Conservation (phyloP, 257 asterid genomes). For the Linderniella brevidens region DNA sequence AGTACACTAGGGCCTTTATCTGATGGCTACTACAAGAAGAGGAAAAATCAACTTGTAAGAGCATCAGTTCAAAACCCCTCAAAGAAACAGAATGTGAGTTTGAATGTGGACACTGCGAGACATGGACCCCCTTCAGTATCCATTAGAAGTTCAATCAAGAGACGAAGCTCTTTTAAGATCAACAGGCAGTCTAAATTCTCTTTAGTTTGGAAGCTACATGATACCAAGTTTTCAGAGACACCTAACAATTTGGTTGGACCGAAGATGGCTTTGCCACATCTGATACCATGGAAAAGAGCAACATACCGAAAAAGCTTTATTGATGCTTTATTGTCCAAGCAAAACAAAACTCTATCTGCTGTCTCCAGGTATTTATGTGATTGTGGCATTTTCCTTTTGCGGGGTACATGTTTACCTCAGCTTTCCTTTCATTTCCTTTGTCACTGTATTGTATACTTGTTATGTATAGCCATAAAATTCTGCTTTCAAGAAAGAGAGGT, state of each 20-base stretch:
- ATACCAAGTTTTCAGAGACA: slow-evolving; percentile 28
- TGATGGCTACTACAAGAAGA: slow-evolving; percentile 68
- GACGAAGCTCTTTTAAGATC: slow-evolving; percentile 21
- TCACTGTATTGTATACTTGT: background rate
- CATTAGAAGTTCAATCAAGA: slow-evolving; percentile 20
- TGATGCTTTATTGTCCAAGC: slow-evolving; percentile 24
- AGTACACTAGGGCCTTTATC: slow-evolving; percentile 26
- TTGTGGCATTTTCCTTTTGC: slow-evolving; percentile 9
- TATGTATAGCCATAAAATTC: slow-evolving; percentile 37
- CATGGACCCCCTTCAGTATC: slow-evolving; percentile 15
- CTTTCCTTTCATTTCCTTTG: slow-evolving; percentile 10
- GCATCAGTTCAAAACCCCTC: slow-evolving; percentile 27
- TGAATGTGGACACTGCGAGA: slow-evolving; percentile 18
- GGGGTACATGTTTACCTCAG: slow-evolving; percentile 4
- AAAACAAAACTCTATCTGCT: slow-evolving; percentile 22
- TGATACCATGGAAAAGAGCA: slow-evolving; percentile 61
- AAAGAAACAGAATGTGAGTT: slow-evolving; percentile 18
- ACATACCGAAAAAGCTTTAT: slow-evolving; percentile 34
- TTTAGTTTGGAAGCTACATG: slow-evolving; percentile 64
- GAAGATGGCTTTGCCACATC: slow-evolving; percentile 32
- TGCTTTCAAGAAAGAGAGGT: slow-evolving; percentile 59
- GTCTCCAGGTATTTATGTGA: slow-evolving; percentile 30
- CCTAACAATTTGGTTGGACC: slow-evolving; percentile 22
- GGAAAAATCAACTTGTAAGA: slow-evolving; percentile 76
- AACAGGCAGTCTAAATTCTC: slow-evolving; percentile 32